These are phyloP conservation scores for Eutreptiella sp. DNA, from an alignment of 208 protist genomes.

Conservation along the genomic window DNA sequence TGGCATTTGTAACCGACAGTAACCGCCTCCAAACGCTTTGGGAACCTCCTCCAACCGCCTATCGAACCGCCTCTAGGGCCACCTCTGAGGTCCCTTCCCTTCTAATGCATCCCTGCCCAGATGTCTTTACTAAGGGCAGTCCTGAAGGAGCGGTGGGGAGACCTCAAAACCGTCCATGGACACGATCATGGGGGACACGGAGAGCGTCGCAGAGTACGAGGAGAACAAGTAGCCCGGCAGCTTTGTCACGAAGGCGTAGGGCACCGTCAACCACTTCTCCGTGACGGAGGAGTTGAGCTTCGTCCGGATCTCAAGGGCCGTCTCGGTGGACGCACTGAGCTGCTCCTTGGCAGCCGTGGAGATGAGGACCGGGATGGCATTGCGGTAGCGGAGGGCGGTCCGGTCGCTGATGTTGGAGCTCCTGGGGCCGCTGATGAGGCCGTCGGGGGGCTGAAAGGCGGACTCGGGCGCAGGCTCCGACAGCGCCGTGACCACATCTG, in stretches of 20 bases:
- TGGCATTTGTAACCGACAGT: too few relatives aligned
- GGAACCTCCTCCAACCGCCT: too few relatives aligned
- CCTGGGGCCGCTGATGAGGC: not conserved
- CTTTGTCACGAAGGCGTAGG: slow-evolving; percentile 64
- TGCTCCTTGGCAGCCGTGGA: not conserved
- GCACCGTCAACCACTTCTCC: slow-evolving; percentile 43
- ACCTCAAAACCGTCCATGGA: slow-evolving; percentile 46
- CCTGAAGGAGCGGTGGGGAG: too few relatives aligned
- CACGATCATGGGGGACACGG: slow-evolving; percentile 53
- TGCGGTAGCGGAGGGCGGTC: too few relatives aligned
- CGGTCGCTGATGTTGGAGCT: too few relatives aligned
- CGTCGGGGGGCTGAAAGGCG: not conserved
- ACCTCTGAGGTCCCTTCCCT: too few relatives aligned
- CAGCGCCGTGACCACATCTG: slow-evolving; percentile 57
- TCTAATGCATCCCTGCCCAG: too few relatives aligned
- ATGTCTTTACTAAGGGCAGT: too few relatives aligned
- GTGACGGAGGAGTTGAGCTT: slow-evolving; percentile 5
- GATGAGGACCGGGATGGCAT: not conserved
- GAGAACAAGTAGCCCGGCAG: slow-evolving; percentile 76
- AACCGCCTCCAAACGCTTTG: too few relatives aligned
- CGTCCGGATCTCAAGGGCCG: slow-evolving; percentile 3
- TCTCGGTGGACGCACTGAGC: not conserved
- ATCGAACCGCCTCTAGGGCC: too few relatives aligned
- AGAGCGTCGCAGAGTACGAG: slow-evolving; percentile 41
- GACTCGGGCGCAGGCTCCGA: slow-evolving; percentile 36